Evolutionary conservation across 495 filamentous ascomycete species (phyloP).

Genomic region (Penicillium chermesinum): DNA sequence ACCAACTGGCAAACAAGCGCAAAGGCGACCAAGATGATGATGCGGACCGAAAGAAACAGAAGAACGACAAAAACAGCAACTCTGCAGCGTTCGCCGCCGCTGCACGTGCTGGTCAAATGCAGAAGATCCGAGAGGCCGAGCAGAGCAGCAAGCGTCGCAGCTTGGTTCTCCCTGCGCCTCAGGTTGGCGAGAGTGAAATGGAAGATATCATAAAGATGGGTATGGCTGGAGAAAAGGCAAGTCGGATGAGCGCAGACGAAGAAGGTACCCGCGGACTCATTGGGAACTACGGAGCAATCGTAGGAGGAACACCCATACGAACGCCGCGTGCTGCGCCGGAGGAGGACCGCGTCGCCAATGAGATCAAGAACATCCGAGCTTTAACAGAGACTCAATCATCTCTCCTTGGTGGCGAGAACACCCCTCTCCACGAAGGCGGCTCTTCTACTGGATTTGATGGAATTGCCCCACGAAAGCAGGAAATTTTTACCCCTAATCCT

Average conservation of each 20-base stretch:
- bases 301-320: constrained; percentile 79
- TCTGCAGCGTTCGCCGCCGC: constrained; percentile 81
- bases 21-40: constrained; percentile 87
- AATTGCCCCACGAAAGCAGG: constrained; percentile 71
- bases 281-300: constrained; percentile 75
- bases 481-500: constrained; percentile 86
- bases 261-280: constrained; percentile 85
- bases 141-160: constrained; percentile 86
- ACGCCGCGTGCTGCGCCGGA: constrained; percentile 87
- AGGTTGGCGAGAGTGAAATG: constrained; percentile 87
- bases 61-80: constrained; percentile 73
- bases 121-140: constrained; percentile 92
- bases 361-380: constrained; percentile 90
- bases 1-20: constrained; percentile 91
- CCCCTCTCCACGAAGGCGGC: constrained; percentile 73
- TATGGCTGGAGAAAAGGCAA: constrained; percentile 87
- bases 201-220: constrained; percentile 99
- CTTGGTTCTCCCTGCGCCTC: constrained; percentile 76
- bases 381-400: constrained; percentile 95
- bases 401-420: constrained; percentile 89
- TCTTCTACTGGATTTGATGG: constrained; percentile 87
- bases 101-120: constrained; percentile 88
- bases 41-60: constrained; percentile 74
- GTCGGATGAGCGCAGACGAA: constrained; percentile 63
- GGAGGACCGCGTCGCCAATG: constrained; percentile 93